A percentile compares a stretch with the other conserved stretches of the same genome.
phyloP scores from a whole-genome alignment of 148 eudicot species.

The Selenicereus undatus region DNA sequence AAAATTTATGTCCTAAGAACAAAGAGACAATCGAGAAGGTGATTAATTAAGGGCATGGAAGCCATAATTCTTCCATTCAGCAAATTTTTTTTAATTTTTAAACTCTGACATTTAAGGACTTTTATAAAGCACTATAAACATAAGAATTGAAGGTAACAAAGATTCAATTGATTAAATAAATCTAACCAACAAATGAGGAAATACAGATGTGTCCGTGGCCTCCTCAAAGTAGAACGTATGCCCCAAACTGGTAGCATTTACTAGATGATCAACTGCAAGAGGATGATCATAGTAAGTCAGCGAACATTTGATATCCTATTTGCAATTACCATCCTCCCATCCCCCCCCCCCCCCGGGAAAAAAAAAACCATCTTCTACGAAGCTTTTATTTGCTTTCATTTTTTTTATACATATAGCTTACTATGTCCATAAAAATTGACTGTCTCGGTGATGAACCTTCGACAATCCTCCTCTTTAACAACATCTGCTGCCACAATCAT shows the following conservation, averaged over 20 bases:
- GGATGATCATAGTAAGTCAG: not conserved
- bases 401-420: slow-evolving; percentile 22
- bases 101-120: not conserved
- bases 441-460: slow-evolving; percentile 73
- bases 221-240: slow-evolving; percentile 88
- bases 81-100: not conserved
- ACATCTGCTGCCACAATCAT: slow-evolving; percentile 91
- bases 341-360: too few relatives aligned
- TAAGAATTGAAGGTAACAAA: not conserved
- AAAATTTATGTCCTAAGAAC: slow-evolving; percentile 77
- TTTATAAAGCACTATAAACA: too few relatives aligned
- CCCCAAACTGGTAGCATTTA: slow-evolving; percentile 83
- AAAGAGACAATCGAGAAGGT: not conserved
- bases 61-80: not conserved
- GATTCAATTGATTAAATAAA: not conserved
- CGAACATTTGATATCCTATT: not conserved
- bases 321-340: not conserved
- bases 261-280: slow-evolving; percentile 88
- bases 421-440: slow-evolving; percentile 60
- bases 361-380: too few relatives aligned
- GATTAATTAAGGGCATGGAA: not conserved
- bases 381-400: too few relatives aligned
- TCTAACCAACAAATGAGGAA: slow-evolving; percentile 76
- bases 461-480: slow-evolving; percentile 86
- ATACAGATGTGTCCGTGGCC: slow-evolving; percentile 63